Conservation (phyloP, 2,329 filamentous ascomycete species). For the Elsinoe fawcettii region DNA sequence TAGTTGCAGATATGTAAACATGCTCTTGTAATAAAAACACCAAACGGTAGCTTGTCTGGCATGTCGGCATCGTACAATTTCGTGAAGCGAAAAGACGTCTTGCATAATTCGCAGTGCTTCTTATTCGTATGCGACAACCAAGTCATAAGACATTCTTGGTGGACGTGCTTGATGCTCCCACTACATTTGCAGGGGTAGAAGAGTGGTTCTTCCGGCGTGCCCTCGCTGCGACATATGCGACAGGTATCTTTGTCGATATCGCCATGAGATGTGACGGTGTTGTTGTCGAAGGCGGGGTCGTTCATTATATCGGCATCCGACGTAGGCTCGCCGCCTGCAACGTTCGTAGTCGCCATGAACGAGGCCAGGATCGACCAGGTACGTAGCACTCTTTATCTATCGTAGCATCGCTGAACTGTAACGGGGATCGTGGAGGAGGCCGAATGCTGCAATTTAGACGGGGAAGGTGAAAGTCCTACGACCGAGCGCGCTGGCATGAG, state of each 20-base stretch:
- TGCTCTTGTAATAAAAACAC: slow-evolving; percentile 74
- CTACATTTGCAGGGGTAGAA: slow-evolving; percentile 99
- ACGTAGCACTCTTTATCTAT: not conserved
- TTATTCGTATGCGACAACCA: slow-evolving; percentile 98
- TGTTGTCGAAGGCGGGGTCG: slow-evolving; percentile 43
- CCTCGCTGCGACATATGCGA: slow-evolving; percentile 91
- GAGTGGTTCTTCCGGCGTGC: slow-evolving; percentile 69
- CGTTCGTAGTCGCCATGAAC: slow-evolving; percentile 4
- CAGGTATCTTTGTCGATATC: slow-evolving; percentile 66
- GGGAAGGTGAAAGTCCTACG: too few species aligned
- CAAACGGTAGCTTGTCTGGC: slow-evolving; percentile 72
- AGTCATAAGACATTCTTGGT: slow-evolving; percentile 97
- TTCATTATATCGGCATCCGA: slow-evolving; percentile 48
- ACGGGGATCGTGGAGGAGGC: not conserved
- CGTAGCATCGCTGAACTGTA: not conserved
- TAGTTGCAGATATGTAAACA: slow-evolving; percentile 64
- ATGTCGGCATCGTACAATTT: slow-evolving; percentile 94
- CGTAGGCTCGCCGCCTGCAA: not conserved
- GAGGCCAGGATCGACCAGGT: not conserved
- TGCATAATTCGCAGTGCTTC: slow-evolving; percentile 99
- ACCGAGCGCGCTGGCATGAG: too few species aligned
- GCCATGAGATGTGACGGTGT: slow-evolving; percentile 23
- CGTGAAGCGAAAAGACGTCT: slow-evolving; percentile 95
- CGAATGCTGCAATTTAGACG: not conserved
- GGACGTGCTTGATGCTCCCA: slow-evolving; percentile 96